phyloP scores from a whole-genome alignment of 108 stramenopile genomes.

The Chaetoceros muelleri region DNA sequence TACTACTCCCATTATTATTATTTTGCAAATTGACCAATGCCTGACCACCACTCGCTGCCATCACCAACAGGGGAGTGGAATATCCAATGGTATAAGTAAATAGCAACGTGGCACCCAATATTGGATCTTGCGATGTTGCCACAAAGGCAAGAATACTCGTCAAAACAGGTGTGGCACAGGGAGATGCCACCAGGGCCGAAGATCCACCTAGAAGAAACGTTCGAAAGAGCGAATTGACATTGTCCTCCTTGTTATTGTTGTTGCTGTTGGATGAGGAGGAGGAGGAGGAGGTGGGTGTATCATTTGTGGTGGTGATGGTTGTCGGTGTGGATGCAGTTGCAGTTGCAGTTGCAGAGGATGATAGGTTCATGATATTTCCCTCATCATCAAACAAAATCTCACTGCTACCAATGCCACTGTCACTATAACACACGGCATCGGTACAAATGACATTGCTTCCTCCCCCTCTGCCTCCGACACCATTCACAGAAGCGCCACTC shows the following conservation, averaged over 20 bases:
- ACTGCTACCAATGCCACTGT: neutral
- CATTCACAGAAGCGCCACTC: neutral
- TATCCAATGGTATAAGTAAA: slow-evolving; percentile 71
- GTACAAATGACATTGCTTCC: neutral
- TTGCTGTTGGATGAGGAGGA: neutral
- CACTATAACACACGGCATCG: neutral
- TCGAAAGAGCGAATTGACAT: slow-evolving; percentile 33
- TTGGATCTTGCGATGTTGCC: slow-evolving; percentile 40
- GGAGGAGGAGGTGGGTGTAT: too few relatives aligned
- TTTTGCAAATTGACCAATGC: slow-evolving; percentile 49
- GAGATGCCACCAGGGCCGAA: slow-evolving; percentile 64
- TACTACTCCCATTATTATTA: slow-evolving; percentile 9
- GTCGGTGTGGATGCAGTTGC: neutral
- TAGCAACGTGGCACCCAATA: slow-evolving; percentile 44
- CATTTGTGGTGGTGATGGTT: neutral
- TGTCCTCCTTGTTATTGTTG: slow-evolving; percentile 17
- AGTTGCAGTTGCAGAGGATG: neutral
- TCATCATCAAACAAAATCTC: slow-evolving; percentile 18
- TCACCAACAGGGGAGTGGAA: slow-evolving; percentile 56
- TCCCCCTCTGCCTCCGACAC: neutral
- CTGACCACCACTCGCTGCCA: slow-evolving; percentile 68
- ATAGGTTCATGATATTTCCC: neutral
- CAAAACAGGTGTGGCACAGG: slow-evolving; percentile 77
- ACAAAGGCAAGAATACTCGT: slow-evolving; percentile 72
- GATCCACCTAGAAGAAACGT: slow-evolving; percentile 77